Conservation (phyloP, 306 rosid genomes). For the Vigna unguiculata region DNA sequence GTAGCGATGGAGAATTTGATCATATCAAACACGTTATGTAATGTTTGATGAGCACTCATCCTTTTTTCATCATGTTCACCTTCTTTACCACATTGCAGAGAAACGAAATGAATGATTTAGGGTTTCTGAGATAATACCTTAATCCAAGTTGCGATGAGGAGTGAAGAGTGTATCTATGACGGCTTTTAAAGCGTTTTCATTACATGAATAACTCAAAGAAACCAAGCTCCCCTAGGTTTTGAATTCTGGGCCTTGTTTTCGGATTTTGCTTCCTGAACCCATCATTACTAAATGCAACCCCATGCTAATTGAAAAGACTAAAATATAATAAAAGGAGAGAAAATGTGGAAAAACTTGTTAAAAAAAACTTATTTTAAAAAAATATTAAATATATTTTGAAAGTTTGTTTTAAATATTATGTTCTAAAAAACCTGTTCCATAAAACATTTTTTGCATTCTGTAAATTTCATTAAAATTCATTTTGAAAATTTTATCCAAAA, state of each 20-base stretch:
- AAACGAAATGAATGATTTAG: not conserved
- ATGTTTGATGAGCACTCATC: not conserved
- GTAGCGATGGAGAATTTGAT: slow-evolving; percentile 11
- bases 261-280: too few species aligned
- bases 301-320: too few species aligned
- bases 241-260: not conserved
- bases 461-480: too few species aligned
- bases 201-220: not conserved
- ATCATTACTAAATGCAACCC: too few species aligned
- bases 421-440: too few species aligned
- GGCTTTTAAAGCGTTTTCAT: not conserved
- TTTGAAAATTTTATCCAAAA: too few species aligned
- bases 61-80: slow-evolving; percentile 3
- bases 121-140: not conserved
- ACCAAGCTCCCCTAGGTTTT: not conserved
- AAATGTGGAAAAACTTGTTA: too few species aligned
- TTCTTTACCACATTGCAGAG: not conserved
- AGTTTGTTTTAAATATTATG: too few species aligned
- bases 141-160: not conserved
- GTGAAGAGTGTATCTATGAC: not conserved
- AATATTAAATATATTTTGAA: too few species aligned
- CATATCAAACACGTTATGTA: not conserved
- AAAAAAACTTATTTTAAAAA: too few species aligned
- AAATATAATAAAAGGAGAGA: too few species aligned
- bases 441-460: too few species aligned